Evolutionary conservation across 2,329 filamentous ascomycete species (phyloP).

Genomic region (Gaeumannomyces tritici): DNA sequence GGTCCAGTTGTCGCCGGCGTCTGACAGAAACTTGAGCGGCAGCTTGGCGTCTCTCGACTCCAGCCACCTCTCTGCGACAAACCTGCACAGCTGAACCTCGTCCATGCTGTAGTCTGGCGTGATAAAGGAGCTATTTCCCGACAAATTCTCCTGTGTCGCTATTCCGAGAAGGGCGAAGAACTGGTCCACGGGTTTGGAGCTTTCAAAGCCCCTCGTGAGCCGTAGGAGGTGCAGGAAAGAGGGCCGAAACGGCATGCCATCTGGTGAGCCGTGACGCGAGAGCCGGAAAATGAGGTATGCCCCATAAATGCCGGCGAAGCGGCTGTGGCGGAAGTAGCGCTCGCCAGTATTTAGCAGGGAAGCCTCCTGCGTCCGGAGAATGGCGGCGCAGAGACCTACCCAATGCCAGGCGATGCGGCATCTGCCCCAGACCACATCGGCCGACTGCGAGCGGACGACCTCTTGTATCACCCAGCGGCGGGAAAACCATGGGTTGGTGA

Average conservation of each 20-base stretch:
- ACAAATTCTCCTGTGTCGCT: background rate
- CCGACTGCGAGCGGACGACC: background rate
- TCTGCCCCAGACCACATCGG: background rate
- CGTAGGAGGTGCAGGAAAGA: background rate
- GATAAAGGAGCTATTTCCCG: background rate
- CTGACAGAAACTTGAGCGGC: background rate
- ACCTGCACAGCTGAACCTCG: background rate
- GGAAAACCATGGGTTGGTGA: background rate
- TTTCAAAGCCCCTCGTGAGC: background rate
- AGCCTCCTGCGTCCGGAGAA: background rate
- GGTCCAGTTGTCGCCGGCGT: background rate
- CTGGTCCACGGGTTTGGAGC: background rate
- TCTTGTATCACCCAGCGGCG: background rate
- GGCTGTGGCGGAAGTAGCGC: too few species aligned
- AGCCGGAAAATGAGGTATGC: background rate
- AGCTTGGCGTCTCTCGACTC: background rate
- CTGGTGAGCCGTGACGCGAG: background rate
- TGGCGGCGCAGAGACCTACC: background rate
- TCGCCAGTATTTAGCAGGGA: too few species aligned
- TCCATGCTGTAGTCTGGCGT: background rate
- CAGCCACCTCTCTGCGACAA: background rate
- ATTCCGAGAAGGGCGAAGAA: background rate
- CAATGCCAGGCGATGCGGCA: background rate
- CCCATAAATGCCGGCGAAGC: too few species aligned
- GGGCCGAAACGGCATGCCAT: background rate